phyloP scores from a whole-genome alignment of 768 basidiomycete species.

The Cubamyces sp. region DNA sequence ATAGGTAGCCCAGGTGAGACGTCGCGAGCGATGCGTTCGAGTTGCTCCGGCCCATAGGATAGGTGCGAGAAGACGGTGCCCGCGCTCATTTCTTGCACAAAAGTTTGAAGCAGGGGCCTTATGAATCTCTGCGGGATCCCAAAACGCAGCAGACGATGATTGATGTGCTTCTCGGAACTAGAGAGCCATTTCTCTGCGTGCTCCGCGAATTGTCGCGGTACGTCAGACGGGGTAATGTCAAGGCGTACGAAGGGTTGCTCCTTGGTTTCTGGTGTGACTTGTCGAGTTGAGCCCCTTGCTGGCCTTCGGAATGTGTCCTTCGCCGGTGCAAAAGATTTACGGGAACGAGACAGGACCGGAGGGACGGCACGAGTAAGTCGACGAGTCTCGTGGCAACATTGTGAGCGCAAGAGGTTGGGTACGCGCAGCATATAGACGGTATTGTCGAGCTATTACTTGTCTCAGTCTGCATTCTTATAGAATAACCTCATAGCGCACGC shows the following conservation, averaged over 20 bases:
- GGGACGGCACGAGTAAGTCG: not conserved
- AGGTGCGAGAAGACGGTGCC: slow-evolving; percentile 25
- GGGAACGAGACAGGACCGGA: not conserved
- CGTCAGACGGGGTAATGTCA: not conserved
- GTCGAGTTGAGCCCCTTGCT: no score
- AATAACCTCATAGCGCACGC: not conserved
- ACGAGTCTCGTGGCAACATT: slow-evolving; percentile 1
- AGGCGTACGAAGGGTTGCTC: no score
- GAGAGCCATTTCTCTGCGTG: slow-evolving; percentile 46
- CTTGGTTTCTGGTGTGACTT: no score
- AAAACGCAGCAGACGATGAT: slow-evolving; percentile 48
- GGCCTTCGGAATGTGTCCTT: not conserved
- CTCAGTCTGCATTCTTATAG: not conserved
- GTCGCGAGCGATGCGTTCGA: slow-evolving; percentile 48
- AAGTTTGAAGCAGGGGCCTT: slow-evolving; percentile 46
- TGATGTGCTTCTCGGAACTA: slow-evolving; percentile 28
- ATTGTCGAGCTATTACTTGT: not conserved
- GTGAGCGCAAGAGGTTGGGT: not conserved
- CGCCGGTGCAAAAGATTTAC: not conserved
- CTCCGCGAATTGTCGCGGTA: slow-evolving; percentile 40
- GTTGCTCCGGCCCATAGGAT: slow-evolving; percentile 40
- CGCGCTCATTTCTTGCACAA: slow-evolving; percentile 41
- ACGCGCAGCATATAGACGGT: slow-evolving; percentile 10
- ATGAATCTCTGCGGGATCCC: slow-evolving; percentile 50
- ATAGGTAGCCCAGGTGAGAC: slow-evolving; percentile 27